A percentile compares a stretch with the other conserved stretches of the same genome.
Evolutionary conservation across 805 yeast species (phyloP).

Genomic region (Candida xiaguanensis): DNA sequence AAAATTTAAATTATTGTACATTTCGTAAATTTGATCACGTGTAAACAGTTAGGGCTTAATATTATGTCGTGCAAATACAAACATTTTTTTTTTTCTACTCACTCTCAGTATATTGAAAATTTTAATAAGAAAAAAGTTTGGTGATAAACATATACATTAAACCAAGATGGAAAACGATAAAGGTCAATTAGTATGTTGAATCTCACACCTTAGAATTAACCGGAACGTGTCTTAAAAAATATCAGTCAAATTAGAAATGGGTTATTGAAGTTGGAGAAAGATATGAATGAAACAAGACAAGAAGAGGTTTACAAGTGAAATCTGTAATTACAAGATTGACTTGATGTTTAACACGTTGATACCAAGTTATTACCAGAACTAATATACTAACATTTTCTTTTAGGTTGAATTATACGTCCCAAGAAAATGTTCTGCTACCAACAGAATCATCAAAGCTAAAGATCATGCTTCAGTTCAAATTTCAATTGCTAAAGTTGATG

Average conservation of each 20-base stretch:
- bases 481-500: constrained; percentile 98
- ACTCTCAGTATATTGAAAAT: constrained; percentile 8
- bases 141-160: constrained; percentile 5
- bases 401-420: constrained; percentile 99
- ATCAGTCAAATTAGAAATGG: background rate
- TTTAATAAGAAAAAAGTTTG: constrained; percentile 6
- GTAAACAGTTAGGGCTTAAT: constrained; percentile 9
- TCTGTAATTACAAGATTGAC: too few relatives aligned
- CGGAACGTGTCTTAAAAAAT: background rate
- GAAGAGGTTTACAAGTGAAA: too few relatives aligned
- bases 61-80: constrained; percentile 8
- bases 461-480: constrained; percentile 99
- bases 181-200: constrained; percentile 93
- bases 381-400: constrained; percentile 24
- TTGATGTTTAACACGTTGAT: background rate
- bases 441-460: constrained; percentile 99
- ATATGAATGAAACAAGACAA: too few relatives aligned
- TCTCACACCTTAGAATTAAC: background rate
- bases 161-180: constrained; percentile 98
- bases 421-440: constrained; percentile 99
- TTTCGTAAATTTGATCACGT: constrained; percentile 2
- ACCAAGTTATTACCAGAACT: background rate
- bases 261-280: background rate
- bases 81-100: background rate
- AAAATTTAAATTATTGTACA: too few relatives aligned